Base-by-base conservation (phyloP, 805 yeast species). In the Cyberlindnera meyerae region DNA sequence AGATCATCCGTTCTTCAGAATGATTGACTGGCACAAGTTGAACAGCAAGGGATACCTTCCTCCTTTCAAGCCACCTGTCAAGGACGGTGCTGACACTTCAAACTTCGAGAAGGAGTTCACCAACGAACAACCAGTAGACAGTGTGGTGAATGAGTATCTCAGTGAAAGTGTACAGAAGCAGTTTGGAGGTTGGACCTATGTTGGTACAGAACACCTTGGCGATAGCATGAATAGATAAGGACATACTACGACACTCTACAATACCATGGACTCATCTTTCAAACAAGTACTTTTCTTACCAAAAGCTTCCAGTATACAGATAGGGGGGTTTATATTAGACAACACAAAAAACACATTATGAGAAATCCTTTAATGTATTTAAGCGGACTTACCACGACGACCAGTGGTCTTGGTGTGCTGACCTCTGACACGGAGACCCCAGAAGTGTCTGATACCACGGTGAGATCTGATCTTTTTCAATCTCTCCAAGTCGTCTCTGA, bases 341-440 rank as follows among this genome's bases (percentile, higher is more conserved):
- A 35, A 37, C 33, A 30, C 34, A 40, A 32, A 33, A 8, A 36
- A 36, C 28, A 25, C 32, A 33, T 18, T 18, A 29, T 33, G 27
- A 34, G 25, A 14, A 33, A 30, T 24, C 21, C 11, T 24, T 32
- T 15, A 29, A 24, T 32, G 20, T 20, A 42, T 34, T 42, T 35
- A 29, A 45, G 45, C 52, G 40, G 47, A 31, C 40, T 70, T 73
- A 62, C 81, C 81, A 65, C 95, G 89, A 79, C 98, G 88, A 72
- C 97, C 95, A 63, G 99, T 93, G 71, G 98, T 90, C 85, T 93
- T 93, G 82, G 99, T 93, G 80, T 93, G 99, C 81, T 93, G 98
- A 78, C 98, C 98, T 82, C 98, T 88, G 73, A 94, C 98, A 80
- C 93, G 93, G 71, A 93, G 79, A 71, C 97, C 97, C 97, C 97